Percentiles rank a stretch among this genome's conserved stretches.
phyloP scores from a whole-genome alignment of 345 rosid species.

The Erucastrum elatum region DNA sequence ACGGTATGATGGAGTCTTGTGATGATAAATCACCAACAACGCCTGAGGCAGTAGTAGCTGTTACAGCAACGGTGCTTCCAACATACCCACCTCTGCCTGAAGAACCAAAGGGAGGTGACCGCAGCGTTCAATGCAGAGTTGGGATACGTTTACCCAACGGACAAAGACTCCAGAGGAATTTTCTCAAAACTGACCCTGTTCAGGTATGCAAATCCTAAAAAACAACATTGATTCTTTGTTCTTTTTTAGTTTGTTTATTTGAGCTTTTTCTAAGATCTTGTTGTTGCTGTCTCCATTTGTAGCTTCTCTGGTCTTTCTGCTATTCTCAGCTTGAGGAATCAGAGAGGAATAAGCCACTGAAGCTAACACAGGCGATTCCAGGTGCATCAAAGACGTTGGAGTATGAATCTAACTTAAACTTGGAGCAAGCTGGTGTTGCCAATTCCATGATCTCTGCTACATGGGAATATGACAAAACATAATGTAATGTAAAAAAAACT shows the following conservation, averaged over 20 bases:
- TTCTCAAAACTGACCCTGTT: constrained; percentile 70
- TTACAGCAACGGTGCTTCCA: constrained; percentile 27
- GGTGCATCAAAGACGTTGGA: constrained; percentile 80
- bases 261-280: constrained; percentile 18
- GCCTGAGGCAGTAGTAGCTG: constrained; percentile 29
- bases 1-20: constrained; percentile 37
- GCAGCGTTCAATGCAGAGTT: constrained; percentile 75
- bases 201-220: constrained; percentile 47
- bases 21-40: constrained; percentile 26
- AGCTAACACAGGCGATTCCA: constrained; percentile 79
- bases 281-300: constrained; percentile 28
- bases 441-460: constrained; percentile 66
- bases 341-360: constrained; percentile 61
- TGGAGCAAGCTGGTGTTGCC: constrained; percentile 83
- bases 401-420: constrained; percentile 63
- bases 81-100: constrained; percentile 81
- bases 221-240: constrained; percentile 4
- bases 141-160: constrained; percentile 97
- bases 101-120: constrained; percentile 78
- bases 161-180: constrained; percentile 79
- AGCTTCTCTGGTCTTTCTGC: constrained; percentile 96
- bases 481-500: constrained; percentile 6
- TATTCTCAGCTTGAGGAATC: constrained; percentile 56
- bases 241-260: neutral
- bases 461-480: constrained; percentile 30